Percentiles rank a stretch among this genome's conserved stretches.
Evolutionary conservation across 2,329 filamentous ascomycete species (phyloP).

Genomic region (Aspergillus piperis): DNA sequence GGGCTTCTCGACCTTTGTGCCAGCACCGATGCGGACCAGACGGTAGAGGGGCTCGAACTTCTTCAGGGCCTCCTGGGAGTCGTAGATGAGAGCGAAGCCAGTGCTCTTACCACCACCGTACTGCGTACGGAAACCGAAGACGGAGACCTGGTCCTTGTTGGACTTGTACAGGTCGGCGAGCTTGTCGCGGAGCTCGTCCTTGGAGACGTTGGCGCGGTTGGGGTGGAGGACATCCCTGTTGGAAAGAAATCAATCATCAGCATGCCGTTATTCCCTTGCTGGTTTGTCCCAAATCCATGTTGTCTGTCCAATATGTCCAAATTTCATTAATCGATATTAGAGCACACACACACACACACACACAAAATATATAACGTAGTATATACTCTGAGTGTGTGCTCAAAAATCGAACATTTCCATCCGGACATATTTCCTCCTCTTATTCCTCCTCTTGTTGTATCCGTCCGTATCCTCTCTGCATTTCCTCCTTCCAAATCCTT

Average conservation of each 20-base stretch:
- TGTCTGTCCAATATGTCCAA: background rate
- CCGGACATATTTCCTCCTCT: background rate
- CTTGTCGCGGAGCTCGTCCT: slow-evolving; percentile 97
- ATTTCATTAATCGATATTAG: background rate
- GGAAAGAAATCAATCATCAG: slow-evolving; percentile 11
- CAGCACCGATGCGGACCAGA: slow-evolving; percentile 88
- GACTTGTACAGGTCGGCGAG: slow-evolving; percentile 96
- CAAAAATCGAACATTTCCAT: background rate
- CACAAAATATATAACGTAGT: too few relatives aligned
- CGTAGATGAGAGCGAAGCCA: slow-evolving; percentile 98
- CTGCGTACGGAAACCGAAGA: slow-evolving; percentile 98
- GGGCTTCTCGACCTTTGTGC: slow-evolving; percentile 93
- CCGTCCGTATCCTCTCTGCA: background rate
- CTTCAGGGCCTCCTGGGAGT: slow-evolving; percentile 97
- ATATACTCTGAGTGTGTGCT: background rate
- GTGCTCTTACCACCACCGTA: slow-evolving; percentile 99
- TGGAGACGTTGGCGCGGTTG: slow-evolving; percentile 96
- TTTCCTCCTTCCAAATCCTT: slow-evolving; percentile 1
- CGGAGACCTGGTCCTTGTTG: slow-evolving; percentile 94
- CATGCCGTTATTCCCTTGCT: background rate
- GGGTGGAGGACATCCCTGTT: slow-evolving; percentile 98
- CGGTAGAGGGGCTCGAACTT: slow-evolving; percentile 99
- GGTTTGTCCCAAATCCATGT: background rate
- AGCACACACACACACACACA: background rate
- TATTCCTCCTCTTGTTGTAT: slow-evolving; percentile 7